Base-by-base conservation (phyloP, 768 basidiomycete species). In the Rhodotorula paludigena region DNA sequence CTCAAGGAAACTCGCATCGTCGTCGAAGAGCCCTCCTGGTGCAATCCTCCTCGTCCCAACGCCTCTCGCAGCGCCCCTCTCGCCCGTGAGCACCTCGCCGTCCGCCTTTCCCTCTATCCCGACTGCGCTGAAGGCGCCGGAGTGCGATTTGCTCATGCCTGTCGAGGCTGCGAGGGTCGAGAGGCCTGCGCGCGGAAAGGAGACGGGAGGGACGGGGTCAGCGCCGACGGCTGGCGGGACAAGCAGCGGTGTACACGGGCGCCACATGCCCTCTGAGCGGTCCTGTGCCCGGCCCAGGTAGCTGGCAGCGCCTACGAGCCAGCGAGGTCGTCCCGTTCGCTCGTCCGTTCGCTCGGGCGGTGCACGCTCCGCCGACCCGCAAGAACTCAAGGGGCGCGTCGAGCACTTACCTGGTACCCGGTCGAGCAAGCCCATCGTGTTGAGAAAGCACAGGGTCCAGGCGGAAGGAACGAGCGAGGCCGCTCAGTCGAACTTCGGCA, bases 51-150 rank as follows among this genome's bases (percentile, higher is more conserved):
- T 32, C 49, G 20, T 9, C 18, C 49, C 30, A 2, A 11, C 47
- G 4, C 47, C 6, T 15, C 25, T 8, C 47, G 47, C 28, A 28
- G 48, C 21, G n/a, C 9, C 53, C 9, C 30, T 21, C 23, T 25
- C 36, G 53, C 53, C 53, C 36, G 35, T 20, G 20, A 53, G n/a
- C 18, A 64, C 51, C 33, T 49, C 42, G 10, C 63, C 63, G 36
- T 35, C 56, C n/a, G 2, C 10, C 35, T 58, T 58, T 11, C 63
- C 63, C 25, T 64, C 63, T 30, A 64, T 64, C 14, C 63, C 63
- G 7, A 33, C 42, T 21, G 25, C 10, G 20, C 57, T 53, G 15
- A 52, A 59, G 14, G 49, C n/a, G n/a, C 33, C 23, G 15, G 52
- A 47, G 7, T 53, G 38, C 3, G 54, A 28, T 25, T 55, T 48